Evolutionary conservation across 345 rosid species (phyloP).

Genomic region (Melaleuca alternifolia): DNA sequence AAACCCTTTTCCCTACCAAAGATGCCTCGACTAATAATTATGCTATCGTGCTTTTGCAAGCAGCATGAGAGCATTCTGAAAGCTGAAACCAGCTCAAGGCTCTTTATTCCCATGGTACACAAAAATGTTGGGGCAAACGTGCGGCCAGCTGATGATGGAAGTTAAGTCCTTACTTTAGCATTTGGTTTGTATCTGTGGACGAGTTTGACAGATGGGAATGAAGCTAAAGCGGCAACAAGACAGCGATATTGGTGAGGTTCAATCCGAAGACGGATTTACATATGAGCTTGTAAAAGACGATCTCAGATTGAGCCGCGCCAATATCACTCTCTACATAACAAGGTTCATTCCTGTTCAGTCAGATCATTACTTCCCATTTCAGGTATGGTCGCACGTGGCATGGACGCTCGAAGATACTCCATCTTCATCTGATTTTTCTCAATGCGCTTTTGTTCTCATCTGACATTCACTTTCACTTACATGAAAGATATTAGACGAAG

Average conservation of each 20-base stretch:
- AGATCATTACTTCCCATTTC: no score
- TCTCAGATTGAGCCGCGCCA: constrained; percentile 99
- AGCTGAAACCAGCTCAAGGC: background rate
- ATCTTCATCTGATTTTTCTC: background rate
- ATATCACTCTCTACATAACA: constrained; percentile 47
- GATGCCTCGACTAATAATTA: background rate
- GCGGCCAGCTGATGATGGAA: background rate
- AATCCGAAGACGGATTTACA: constrained; percentile 85
- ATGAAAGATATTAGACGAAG: background rate
- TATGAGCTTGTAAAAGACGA: constrained; percentile 34
- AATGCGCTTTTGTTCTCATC: background rate
- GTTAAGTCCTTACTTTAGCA: background rate
- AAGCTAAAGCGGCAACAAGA: constrained; percentile 6
- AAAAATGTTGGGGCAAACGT: background rate
- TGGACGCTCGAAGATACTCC: background rate
- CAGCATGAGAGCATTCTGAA: background rate
- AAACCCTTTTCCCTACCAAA: constrained; percentile 1
- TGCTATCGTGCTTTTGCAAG: background rate
- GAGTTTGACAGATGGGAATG: background rate
- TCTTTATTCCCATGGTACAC: background rate
- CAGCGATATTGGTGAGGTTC: constrained; percentile 97
- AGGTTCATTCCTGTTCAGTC: background rate
- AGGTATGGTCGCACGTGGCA: background rate
- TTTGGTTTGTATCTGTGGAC: background rate
- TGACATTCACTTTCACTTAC: background rate